These are phyloP conservation scores for Nadsonia fulvescens DNA, from an alignment of 805 yeast genomes.

Conservation along the genomic window DNA sequence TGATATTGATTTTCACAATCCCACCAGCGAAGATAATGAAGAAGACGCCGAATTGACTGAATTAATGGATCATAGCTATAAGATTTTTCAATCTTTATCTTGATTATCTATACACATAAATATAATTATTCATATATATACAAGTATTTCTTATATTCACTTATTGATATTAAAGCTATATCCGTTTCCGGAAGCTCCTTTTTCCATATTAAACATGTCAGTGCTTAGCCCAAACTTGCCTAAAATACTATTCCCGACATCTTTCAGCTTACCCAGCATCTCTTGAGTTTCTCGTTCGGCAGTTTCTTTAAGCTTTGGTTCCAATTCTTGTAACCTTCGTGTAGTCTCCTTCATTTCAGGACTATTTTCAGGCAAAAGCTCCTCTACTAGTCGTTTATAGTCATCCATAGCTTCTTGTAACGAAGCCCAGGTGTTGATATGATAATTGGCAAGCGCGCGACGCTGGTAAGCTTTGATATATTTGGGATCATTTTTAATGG, in stretches of 20 bases:
- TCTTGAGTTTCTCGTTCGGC: conserved; percentile 15
- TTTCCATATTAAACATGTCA: conserved; percentile 15
- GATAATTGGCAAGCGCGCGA: conserved; percentile 46
- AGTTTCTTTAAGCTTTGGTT: conserved; percentile 11
- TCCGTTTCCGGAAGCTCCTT: conserved; percentile 10
- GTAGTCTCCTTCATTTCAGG: conserved; percentile 2
- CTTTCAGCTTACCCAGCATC: conserved; percentile 17
- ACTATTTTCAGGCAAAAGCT: conserved; percentile 4
- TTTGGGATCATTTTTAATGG: conserved; percentile 39
- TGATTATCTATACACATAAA: too few relatives aligned
- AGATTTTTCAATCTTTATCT: too few relatives aligned
- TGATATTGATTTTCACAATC: too few relatives aligned
- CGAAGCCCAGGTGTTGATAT: conserved; percentile 14
- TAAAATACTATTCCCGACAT: conserved; percentile 16
- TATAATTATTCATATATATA: too few relatives aligned
- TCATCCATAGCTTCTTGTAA: conserved; percentile 15
- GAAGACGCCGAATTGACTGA: too few relatives aligned
- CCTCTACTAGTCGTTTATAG: conserved; percentile 8
- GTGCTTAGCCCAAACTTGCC: conserved; percentile 17
- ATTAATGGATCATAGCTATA: too few relatives aligned
- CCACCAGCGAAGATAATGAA: too few relatives aligned
- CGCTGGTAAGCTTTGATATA: conserved; percentile 62
- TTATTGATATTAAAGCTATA: conserved; percentile 9
- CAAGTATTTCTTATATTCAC: too few relatives aligned
- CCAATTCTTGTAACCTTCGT: conserved; percentile 6